Base-by-base conservation (phyloP, 2,329 filamentous ascomycete species). In the Fusarium sp. region DNA sequence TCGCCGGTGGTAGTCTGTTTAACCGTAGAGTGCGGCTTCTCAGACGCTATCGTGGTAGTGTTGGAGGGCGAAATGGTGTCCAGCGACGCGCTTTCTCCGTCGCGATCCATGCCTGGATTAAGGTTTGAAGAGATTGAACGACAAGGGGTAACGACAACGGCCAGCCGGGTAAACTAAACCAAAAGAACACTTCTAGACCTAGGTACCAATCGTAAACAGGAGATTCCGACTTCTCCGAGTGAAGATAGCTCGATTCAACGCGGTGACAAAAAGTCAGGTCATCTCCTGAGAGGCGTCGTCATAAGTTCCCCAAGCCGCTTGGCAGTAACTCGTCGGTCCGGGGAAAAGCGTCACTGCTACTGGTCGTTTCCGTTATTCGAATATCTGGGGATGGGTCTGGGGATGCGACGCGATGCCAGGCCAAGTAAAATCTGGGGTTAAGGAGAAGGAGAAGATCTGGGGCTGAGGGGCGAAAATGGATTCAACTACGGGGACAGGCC, bases 391-490 rank as follows among this genome's bases (percentile, higher is more conserved):
- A 16, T 27, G 59, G 34, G 47, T 59, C 67, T 68, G 58, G 63
- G 50, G 58, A 55, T 51, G 53, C 49, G 40, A 47, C 21, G 23
- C 37, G 43, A 66, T 61, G 34, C 27, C 43, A 42, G n/a, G 58
- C 49, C 34, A 71, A 68, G 53, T 32, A 54, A 59, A 71, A 68
- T 46, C 67, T 60, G 67, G 67, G 67, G 67, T 69, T 60, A 42
- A 56, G 53, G 63, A 68, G 63, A 50, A 41, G 67, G 46, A 46
- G 47, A 64, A 55, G 66, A 66, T 54, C 68, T 58, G 67, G 63
- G 67, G 57, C 57, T 20, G 34, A 54, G 62, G 53, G 63, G 62
- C 62, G 32, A 63, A 54, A 50, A 41, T 53, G 37, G 32, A 16
- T 27, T 28, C 32, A 42, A 42, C 13, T 42, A 54, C 20, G 21